Evolutionary conservation across 306 rosid genomes (phyloP).

Genomic region (Fragaria iinumae): DNA sequence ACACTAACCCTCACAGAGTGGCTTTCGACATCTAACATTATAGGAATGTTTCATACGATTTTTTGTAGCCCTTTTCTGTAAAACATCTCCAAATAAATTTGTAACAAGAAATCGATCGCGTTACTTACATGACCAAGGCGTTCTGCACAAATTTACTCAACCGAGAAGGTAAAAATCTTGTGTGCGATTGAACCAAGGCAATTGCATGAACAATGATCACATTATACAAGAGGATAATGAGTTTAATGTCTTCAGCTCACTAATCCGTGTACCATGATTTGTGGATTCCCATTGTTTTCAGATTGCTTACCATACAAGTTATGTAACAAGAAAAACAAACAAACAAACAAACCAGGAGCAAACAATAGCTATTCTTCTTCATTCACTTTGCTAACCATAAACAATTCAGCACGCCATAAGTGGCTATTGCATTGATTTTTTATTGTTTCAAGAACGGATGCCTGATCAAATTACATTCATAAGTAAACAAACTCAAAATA

Average conservation of each 20-base stretch:
- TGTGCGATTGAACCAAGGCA: background rate
- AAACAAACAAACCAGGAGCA: background rate
- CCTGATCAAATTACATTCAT: constrained; percentile 5
- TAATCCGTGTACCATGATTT: background rate
- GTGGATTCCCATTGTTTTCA: background rate
- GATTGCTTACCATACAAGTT: background rate
- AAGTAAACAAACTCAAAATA: constrained; percentile 14
- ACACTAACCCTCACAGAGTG: background rate
- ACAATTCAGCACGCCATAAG: background rate
- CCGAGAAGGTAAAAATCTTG: too few relatives aligned
- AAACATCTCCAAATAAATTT: background rate
- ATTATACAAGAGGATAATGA: background rate
- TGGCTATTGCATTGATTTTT: background rate
- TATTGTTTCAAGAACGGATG: background rate
- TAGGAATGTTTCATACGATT: background rate
- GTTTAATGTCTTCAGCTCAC: background rate
- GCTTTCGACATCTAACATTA: background rate
- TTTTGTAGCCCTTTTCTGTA: background rate
- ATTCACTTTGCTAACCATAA: constrained; percentile 1
- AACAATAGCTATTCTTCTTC: background rate
- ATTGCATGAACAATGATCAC: background rate
- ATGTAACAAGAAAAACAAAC: background rate
- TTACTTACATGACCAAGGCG: background rate
- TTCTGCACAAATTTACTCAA: too few relatives aligned
- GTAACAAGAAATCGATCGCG: background rate